Percentiles rank a stretch among this genome's conserved stretches.
Evolutionary conservation across 1,284 basidiomycete species (phyloP).

Genomic region (Cryptococcus floricola): DNA sequence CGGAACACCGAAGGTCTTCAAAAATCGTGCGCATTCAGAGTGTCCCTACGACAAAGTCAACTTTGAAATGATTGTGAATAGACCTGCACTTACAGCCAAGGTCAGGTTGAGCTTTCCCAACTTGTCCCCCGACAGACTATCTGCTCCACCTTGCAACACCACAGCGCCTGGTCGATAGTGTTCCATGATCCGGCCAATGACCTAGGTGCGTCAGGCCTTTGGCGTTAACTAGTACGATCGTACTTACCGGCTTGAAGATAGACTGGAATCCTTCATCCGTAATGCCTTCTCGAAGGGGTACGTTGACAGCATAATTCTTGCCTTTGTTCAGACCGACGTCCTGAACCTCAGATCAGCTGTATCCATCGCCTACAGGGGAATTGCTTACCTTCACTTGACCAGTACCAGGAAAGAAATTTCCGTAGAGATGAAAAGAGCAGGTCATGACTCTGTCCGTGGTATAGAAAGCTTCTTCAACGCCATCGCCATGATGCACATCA

Average conservation of each 20-base stretch:
- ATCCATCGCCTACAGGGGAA: background rate
- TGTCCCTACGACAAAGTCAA: constrained; percentile 54
- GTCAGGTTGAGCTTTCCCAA: constrained; percentile 93
- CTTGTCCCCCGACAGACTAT: constrained; percentile 92
- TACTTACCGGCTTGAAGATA: constrained; percentile 80
- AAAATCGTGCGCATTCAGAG: constrained; percentile 81
- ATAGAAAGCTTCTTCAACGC: constrained; percentile 99
- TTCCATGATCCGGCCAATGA: constrained; percentile 81
- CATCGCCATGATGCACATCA: constrained; percentile 96
- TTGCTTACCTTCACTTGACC: constrained; percentile 60
- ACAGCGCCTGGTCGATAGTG: constrained; percentile 85
- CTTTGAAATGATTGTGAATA: background rate
- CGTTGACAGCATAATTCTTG: constrained; percentile 84
- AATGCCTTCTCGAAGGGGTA: constrained; percentile 89
- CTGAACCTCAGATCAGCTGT: constrained; percentile 31
- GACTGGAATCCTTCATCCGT: constrained; percentile 69
- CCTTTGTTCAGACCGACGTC: constrained; percentile 83
- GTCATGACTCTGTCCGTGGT: constrained; percentile 96
- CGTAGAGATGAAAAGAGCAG: constrained; percentile 89
- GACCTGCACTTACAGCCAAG: constrained; percentile 53
- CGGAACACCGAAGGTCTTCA: constrained; percentile 78
- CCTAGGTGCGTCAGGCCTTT: constrained; percentile 51
- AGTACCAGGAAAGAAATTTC: constrained; percentile 95
- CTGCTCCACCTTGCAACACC: constrained; percentile 90
- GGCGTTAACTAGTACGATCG: background rate